phyloP scores from a whole-genome alignment of 371 early-diverging fungal genomes.

The Mucor ambiguus region DNA sequence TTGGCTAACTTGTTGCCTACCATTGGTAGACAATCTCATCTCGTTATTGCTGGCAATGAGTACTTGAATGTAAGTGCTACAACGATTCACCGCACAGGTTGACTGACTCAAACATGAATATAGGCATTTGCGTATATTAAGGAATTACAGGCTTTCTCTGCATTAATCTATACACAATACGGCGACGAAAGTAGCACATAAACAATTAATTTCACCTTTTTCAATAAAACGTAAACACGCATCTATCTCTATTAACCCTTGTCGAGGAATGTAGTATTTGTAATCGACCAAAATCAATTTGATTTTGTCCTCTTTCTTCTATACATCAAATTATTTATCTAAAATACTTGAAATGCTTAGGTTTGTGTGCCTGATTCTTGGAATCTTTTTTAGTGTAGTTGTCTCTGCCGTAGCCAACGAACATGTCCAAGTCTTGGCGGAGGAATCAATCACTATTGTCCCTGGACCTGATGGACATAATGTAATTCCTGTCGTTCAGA shows the following conservation, averaged over 20 bases:
- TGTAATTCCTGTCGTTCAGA: constrained; percentile 5
- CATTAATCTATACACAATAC: constrained; percentile 73
- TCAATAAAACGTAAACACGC: background rate
- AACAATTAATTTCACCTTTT: constrained; percentile 4
- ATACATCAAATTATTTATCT: background rate
- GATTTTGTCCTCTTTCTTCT: background rate
- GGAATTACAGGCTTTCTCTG: constrained; percentile 75
- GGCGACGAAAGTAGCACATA: constrained; percentile 28
- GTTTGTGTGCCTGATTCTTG: background rate
- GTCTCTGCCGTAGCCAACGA: background rate
- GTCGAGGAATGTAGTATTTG: background rate
- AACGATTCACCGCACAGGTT: background rate
- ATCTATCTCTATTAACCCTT: background rate
- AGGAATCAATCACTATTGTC: background rate
- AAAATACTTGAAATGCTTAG: too few relatives aligned
- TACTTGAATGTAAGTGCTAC: constrained; percentile 68
- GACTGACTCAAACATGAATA: background rate
- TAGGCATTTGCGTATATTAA: constrained; percentile 68
- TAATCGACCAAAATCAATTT: background rate
- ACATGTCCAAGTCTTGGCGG: background rate
- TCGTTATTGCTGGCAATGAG: constrained; percentile 82
- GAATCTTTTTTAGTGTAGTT: background rate
- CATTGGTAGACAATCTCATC: constrained; percentile 76
- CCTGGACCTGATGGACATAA: background rate
- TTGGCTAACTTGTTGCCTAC: constrained; percentile 79